Base-by-base conservation (phyloP, 1,139 yeast species). In the Zygosaccharomyces sapae region DNA sequence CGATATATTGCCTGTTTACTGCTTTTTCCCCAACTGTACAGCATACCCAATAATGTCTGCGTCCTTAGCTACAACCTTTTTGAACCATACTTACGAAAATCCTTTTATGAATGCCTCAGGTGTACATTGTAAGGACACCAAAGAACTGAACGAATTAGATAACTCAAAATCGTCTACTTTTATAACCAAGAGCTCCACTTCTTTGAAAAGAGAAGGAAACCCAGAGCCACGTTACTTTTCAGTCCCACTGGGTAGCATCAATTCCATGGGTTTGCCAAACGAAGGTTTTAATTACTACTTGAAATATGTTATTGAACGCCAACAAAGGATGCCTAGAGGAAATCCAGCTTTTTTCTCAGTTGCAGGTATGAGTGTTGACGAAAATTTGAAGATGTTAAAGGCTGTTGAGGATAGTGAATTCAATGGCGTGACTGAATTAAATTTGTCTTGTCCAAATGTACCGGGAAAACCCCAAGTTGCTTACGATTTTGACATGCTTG, bases 391-490 rank as follows among this genome's bases (percentile, higher is more conserved):
- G 13, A 38, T 59, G 48, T 44, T 61, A 37, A 49, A 46, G 19
- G 56, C 43, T 25, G 46, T 61, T 12, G 61, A 61, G 41, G 58
- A 56, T 5, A 57, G 61, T 43, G 57, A 49, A 2, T 61, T 57
- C 38, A 41, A 50, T 31, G 65, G 64, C 20, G 42, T 58, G 25
- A 58, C 62, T 3, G 65, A 61, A 45, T 43, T 61, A 19, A 61
- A 61, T 41, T 38, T 59, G 30, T 61, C 65, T 2, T 61, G 65
- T 45, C 65, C 65, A 12, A 61, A 61, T 41, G 64, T 61, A 18
- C 64, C 65, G n/a, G 65, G 65, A 33, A 59, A 61, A 44, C 65
- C 65, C 34, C 86, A 83, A 58, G 83, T 86, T 0, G 81, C 80
- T 16, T 68, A 83, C 25, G 78, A 77, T 30, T 76, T 79, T 41